Evolutionary conservation across 2,329 filamentous ascomycete genomes (phyloP).

Genomic region (Xenoacremonium recifei): DNA sequence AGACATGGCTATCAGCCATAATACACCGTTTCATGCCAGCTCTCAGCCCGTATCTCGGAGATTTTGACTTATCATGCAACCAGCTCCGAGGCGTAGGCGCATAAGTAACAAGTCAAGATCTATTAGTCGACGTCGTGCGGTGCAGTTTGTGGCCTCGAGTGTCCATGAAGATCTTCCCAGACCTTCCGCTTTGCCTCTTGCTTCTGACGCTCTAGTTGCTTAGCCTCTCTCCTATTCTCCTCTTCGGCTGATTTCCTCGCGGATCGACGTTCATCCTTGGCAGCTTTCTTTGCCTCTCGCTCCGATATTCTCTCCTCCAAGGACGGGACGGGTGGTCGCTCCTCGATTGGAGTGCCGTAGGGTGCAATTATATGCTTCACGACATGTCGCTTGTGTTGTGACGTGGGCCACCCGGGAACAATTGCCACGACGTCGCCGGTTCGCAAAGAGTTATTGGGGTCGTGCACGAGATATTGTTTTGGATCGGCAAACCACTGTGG

Average conservation of each 20-base stretch:
- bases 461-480: slow-evolving; percentile 70
- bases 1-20: slow-evolving; percentile 1
- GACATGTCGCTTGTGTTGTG: slow-evolving; percentile 68
- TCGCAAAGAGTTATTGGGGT: slow-evolving; percentile 71
- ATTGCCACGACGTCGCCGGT: slow-evolving; percentile 76
- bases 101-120: background rate
- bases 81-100: no score
- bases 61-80: no score
- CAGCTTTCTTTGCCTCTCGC: slow-evolving; percentile 52
- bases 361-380: slow-evolving; percentile 74
- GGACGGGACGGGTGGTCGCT: slow-evolving; percentile 64
- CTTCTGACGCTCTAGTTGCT: slow-evolving; percentile 21
- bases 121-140: slow-evolving; percentile 13
- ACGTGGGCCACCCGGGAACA: slow-evolving; percentile 62
- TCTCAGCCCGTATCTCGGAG: no score
- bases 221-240: slow-evolving; percentile 25
- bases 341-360: slow-evolving; percentile 58
- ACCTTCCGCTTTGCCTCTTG: slow-evolving; percentile 21
- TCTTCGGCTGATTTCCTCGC: slow-evolving; percentile 26
- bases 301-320: slow-evolving; percentile 58
- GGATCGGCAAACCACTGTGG: slow-evolving; percentile 64
- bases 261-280: slow-evolving; percentile 56
- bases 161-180: slow-evolving; percentile 18
- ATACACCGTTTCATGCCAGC: no score
- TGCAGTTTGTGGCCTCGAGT: slow-evolving; percentile 15